These are phyloP conservation scores for Panaeolus cyanescens DNA, from an alignment of 768 basidiomycete species.

Conservation along the genomic window DNA sequence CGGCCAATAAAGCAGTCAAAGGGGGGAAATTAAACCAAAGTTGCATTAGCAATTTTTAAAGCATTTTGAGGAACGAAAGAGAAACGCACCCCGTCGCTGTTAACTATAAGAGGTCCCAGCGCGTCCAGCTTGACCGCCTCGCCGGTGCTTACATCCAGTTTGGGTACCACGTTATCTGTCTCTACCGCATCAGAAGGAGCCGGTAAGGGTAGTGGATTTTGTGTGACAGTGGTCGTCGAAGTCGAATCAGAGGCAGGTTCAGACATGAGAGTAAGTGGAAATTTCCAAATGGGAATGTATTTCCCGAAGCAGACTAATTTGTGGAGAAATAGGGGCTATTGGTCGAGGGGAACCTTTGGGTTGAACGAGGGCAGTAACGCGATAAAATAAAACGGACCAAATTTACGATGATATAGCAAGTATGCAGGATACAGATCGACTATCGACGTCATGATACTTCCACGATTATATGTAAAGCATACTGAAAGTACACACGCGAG, in stretches of 20 bases:
- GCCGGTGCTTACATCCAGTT: constrained; percentile 5
- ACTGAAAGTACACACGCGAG: background rate
- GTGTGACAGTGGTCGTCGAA: background rate
- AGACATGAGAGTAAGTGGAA: background rate
- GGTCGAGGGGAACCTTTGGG: background rate
- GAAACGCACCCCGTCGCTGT: constrained; percentile 59
- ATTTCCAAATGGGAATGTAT: constrained; percentile 1
- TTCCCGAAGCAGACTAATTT: background rate
- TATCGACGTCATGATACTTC: background rate
- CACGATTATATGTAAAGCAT: background rate
- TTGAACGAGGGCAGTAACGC: background rate
- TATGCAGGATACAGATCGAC: background rate
- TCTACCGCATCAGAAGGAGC: background rate
- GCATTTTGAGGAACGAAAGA: background rate
- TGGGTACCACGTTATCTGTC: background rate
- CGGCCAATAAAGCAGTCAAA: too few species aligned
- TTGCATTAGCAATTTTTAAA: background rate
- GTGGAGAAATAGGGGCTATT: background rate
- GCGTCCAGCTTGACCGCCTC: constrained; percentile 51
- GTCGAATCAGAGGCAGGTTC: background rate
- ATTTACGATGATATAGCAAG: background rate
- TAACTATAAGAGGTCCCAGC: constrained; percentile 70
- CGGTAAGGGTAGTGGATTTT: background rate
- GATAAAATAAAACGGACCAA: background rate
- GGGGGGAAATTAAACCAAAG: too few species aligned